Base-by-base conservation (phyloP, 1,284 basidiomycete species). In the Sporisorium sorghi region DNA sequence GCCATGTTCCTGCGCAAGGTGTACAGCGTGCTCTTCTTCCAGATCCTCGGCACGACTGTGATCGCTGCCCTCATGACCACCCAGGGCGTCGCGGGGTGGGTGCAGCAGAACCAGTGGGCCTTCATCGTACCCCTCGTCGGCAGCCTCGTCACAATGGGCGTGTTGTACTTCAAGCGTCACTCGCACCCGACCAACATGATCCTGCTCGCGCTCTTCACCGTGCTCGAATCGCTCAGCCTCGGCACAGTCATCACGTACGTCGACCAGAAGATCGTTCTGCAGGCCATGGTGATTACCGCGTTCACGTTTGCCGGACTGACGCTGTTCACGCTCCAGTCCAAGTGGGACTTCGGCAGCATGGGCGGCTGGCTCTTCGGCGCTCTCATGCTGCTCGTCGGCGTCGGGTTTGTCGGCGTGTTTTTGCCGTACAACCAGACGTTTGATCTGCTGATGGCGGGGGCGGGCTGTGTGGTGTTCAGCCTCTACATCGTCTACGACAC, bases 141-240 rank as follows among this genome's bases (percentile, higher is more conserved):
- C 28, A 90, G 91, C 19, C 85, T 94, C 42, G 84, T 92, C 79
- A 90, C 90, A 70, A 89, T 94, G 46, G 90, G 90, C 5, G 85
- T 92, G 46, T 87, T 93, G 15, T 94, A 89, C 87, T 93, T 91
- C 91, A 93, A 94, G 85, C 90, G 93, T 67, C 92, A 93, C 86
- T 90, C 88, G 82, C 90, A 92, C 83, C 93, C 93, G 15, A 86
- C 88, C 84, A 96, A 96, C 85, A 87, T 94, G 55, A 86, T 91
- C 52, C 87, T 95, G 15, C 87, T 96, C 39, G 88, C 89, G 24
- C 88, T 90, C 0, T 81, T 81, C 46, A 83, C 79, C 17, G 30
- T 74, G 5, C 61, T 83, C 39, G 82, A 83, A 40, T 69, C 75
- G 2, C 35, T 82, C 50, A 67, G 91, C 1, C 87, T 96, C 56